Base-by-base conservation (phyloP, 352 stramenopile genomes). In the Phytopythium aichiense region DNA sequence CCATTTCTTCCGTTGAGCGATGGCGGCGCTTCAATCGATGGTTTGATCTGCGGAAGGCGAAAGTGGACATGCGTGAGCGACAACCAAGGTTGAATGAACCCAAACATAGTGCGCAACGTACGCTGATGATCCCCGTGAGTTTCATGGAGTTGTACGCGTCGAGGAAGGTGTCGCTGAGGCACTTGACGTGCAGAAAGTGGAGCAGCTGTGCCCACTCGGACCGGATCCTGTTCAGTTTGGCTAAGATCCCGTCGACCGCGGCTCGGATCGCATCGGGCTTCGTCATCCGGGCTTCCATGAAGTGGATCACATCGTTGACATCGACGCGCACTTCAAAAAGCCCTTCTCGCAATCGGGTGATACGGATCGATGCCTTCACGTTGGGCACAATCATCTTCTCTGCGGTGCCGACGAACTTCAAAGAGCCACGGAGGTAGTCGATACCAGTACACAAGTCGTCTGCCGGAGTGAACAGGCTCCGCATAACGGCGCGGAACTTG, bases 141-240 rank as follows among this genome's bases (percentile, higher is more conserved):
- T 72, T 85, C 9, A 94, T 68, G 16, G 73, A 63, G 51, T 85
- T 72, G 50, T 92, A 92, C 0, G 82, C 83, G 28, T 87, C 74
- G 53, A 77, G 72, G 20, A 76, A 65, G 15, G 84, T 74, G 20
- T 76, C 72, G 0, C 62, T 60, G 20, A 90, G 59, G 23, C 79
- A 79, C 53, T 90, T 91, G 15, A 75, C 66, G 60, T 94, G 79
- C 42, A 91, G 66, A 22, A 94, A 94, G 55, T 91, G 77, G 40
- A 91, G 63, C 48, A 92, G 51, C 35, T 92, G 77, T 3, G 70
- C 81, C 84, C 84, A 94, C 1, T 74, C 45, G 9, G 66, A 70
- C 1, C 81, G 79, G 22, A 84, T 84, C 30, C 46, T 56, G 50
- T 88, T 77, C 25, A 94, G 55, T 48, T 79, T 76, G 33, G 61